Percentiles rank a stretch among this genome's conserved stretches.
Evolutionary conservation across 257 asterid species (phyloP).

Genomic region (Jacaranda mimosifolia): DNA sequence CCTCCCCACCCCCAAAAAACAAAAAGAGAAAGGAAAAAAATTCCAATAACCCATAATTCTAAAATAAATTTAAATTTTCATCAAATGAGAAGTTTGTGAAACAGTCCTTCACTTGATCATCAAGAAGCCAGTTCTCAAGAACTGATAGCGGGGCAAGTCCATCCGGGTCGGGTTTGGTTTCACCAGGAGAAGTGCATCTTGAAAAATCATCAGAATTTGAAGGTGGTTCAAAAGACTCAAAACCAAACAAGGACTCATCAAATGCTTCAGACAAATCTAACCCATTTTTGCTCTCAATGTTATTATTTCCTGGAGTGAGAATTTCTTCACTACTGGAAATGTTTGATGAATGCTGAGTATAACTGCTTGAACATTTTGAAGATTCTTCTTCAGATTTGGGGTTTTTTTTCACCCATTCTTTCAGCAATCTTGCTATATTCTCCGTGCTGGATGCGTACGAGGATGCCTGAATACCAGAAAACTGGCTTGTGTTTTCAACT

Average conservation of each 20-base stretch:
- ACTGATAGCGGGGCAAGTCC: constrained; percentile 39
- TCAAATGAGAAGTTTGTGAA: constrained; percentile 25
- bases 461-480: not conserved
- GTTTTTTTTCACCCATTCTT: constrained; percentile 55
- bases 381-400: constrained; percentile 36
- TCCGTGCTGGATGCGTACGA: constrained; percentile 72
- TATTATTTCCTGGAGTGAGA: not conserved
- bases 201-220: constrained; percentile 58
- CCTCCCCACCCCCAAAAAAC: not conserved
- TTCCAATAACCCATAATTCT: not conserved
- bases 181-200: constrained; percentile 46
- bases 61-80: constrained; percentile 13
- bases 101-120: constrained; percentile 34
- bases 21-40: not conserved
- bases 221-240: constrained; percentile 49
- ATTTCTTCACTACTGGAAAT: no score
- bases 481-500: constrained; percentile 23
- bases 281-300: constrained; percentile 41
- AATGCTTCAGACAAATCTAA: constrained; percentile 53
- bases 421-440: constrained; percentile 69
- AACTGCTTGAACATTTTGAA: constrained; percentile 39
- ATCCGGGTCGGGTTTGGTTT: constrained; percentile 39
- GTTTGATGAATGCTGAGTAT: constrained; percentile 40
- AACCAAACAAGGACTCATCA: constrained; percentile 65
- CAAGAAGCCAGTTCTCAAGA: constrained; percentile 38